Base-by-base conservation (phyloP, 1,139 yeast species). In the Pichia cactophila region DNA sequence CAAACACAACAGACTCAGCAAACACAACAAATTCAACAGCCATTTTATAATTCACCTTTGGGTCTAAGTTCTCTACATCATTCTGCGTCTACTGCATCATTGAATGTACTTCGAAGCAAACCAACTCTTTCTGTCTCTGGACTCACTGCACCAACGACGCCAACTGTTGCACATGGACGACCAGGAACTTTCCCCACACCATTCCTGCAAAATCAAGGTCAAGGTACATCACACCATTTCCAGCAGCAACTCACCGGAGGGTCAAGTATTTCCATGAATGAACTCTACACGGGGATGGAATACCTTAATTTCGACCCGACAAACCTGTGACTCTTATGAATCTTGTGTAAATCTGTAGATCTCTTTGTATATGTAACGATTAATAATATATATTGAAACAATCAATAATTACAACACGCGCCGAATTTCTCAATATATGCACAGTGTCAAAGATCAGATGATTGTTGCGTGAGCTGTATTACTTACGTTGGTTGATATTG, bases 271-370 rank as follows among this genome's bases (percentile, higher is more conserved):
- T 37, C 40, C 40, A 37, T 37, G 40, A 37, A 37, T 16, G 65
- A 63, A 36, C 44, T 62, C 10, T 61, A 57, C 50, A 53, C 57
- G 33, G 60, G 63, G 17, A 54, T 61, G 55, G 66, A 61, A 43
- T 61, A 58, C 44, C 44, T 62, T 43, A 55, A 33, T n/a, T 48
- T 48, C 36, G 53, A 48, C 20, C n/a, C 36, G 36, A n/a, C 36
- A 10, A n/a, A n/a, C 36, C 6, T 33, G 36, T 33, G n/a, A 14
- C 9, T 5, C 10, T 11, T 9, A 9, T 8, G 11, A 9, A 28
- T 28, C 23, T 20, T 20, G 20, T 23, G 23, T 23, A 23, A 23
- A 23, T 23, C 23, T 23, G 23, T 23, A 23, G 23, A 28, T 28
- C 31, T 8, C 10, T 28, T 8, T 28, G 29, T 28, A 28, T 8